Evolutionary conservation across 177 flowering plant species (phyloP).

Genomic region (Vitis hybrid): DNA sequence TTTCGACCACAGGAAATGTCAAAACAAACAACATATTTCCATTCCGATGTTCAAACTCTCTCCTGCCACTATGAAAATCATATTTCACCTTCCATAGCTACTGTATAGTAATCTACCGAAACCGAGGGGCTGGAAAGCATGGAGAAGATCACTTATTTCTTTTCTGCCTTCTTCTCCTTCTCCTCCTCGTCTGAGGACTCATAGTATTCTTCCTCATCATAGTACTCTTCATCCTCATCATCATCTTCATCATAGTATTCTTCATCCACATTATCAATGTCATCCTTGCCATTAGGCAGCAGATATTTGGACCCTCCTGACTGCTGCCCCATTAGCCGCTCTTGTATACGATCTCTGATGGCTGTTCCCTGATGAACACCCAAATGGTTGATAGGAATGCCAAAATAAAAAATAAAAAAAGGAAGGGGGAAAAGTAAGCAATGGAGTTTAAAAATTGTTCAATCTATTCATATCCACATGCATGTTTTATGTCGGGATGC

Average conservation of each 20-base stretch:
- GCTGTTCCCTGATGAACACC: slow-evolving; percentile 38
- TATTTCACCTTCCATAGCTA: no score
- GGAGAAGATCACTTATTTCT: slow-evolving; percentile 4
- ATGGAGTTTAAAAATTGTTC: neutral
- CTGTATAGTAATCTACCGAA: no score
- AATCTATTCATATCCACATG: neutral
- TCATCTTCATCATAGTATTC: slow-evolving; percentile 20
- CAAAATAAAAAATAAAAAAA: no score
- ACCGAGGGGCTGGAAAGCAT: no score
- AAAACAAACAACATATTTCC: no score
- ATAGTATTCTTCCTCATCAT: slow-evolving; percentile 11
- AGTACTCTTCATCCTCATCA: slow-evolving; percentile 6
- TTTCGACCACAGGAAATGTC: no score
- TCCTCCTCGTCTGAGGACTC: slow-evolving; percentile 4
- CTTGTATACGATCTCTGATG: slow-evolving; percentile 48
- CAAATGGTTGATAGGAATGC: neutral
- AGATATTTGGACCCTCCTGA: slow-evolving; percentile 7
- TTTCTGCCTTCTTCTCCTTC: neutral
- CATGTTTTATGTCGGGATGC: neutral
- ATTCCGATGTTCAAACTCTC: no score
- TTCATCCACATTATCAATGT: slow-evolving; percentile 20
- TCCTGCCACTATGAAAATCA: no score
- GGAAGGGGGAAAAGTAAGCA: neutral
- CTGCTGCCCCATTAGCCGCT: slow-evolving; percentile 32
- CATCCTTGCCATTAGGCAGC: slow-evolving; percentile 14